phyloP scores from a whole-genome alignment of 73 alveolate genomes.

The Diophrys appendiculata region DNA sequence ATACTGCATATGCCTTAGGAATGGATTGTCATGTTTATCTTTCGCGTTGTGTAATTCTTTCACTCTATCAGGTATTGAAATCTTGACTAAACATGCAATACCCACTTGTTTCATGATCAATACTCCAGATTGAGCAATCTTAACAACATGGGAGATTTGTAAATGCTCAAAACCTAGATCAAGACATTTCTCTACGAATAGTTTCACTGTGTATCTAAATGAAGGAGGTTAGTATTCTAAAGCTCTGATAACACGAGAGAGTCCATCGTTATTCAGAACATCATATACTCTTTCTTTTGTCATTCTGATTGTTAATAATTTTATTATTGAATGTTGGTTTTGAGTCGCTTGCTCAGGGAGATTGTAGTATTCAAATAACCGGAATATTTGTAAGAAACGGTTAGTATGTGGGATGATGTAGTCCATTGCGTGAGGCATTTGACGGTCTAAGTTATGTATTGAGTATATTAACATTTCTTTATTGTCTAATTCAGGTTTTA shows the following conservation, averaged over 20 bases:
- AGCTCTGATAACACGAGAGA: slow-evolving; percentile 33
- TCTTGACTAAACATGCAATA: too few species aligned
- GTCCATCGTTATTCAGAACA: slow-evolving; percentile 37
- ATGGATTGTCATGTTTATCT: too few species aligned
- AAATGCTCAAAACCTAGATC: neutral
- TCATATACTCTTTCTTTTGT: slow-evolving; percentile 46
- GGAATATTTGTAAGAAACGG: slow-evolving; percentile 33
- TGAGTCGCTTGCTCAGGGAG: slow-evolving; percentile 54
- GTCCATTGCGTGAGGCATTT: slow-evolving; percentile 35
- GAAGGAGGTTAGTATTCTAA: too few species aligned
- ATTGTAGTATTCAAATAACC: slow-evolving; percentile 44
- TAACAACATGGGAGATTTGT: neutral
- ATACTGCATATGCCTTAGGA: too few species aligned
- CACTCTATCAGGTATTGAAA: too few species aligned
- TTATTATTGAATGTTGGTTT: slow-evolving; percentile 29
- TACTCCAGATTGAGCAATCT: neutral
- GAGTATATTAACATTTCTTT: slow-evolving; percentile 52
- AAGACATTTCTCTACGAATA: neutral
- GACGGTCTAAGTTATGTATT: slow-evolving; percentile 46
- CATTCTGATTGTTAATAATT: slow-evolving; percentile 18
- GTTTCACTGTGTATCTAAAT: neutral
- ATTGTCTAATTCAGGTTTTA: slow-evolving; percentile 51
- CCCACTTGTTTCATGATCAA: neutral
- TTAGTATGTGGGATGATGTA: slow-evolving; percentile 39
- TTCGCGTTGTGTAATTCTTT: too few species aligned